Evolutionary conservation across 108 stramenopile species (phyloP).

Genomic region (Skeletonema grethae): DNA sequence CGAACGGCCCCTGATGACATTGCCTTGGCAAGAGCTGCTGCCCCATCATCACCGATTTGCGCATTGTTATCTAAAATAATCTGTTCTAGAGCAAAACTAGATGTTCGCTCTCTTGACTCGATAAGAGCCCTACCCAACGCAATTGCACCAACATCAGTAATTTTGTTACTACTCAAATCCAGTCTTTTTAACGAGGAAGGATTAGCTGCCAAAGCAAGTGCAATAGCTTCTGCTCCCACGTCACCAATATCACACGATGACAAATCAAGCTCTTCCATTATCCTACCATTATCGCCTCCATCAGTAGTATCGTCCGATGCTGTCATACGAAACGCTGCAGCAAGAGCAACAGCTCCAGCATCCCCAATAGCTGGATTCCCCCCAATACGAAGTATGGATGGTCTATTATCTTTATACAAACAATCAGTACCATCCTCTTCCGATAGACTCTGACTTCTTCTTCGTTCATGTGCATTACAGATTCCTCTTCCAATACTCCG

Average conservation of each 20-base stretch:
- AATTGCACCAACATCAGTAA: conserved; percentile 68
- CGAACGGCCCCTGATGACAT: conserved; percentile 50
- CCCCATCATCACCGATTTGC: conserved; percentile 61
- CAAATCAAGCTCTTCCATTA: conserved; percentile 71
- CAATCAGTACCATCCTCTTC: background rate
- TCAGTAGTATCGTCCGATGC: conserved; percentile 11
- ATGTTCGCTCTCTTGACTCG: conserved; percentile 5
- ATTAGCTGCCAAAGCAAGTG: conserved; percentile 62
- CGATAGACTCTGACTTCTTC: conserved; percentile 1
- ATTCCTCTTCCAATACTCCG: conserved; percentile 71
- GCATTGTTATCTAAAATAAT: conserved; percentile 75
- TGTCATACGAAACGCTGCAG: conserved; percentile 70
- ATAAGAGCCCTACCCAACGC: conserved; percentile 58
- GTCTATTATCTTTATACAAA: conserved; percentile 25
- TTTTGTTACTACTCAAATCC: conserved; percentile 78
- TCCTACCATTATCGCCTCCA: conserved; percentile 4
- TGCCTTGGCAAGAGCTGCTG: conserved; percentile 58
- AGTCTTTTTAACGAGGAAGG: conserved; percentile 58
- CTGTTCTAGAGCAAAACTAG: conserved; percentile 21
- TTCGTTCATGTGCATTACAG: conserved; percentile 37
- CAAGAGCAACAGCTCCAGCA: conserved; percentile 74
- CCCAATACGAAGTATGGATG: conserved; percentile 47
- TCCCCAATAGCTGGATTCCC: conserved; percentile 77
- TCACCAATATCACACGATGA: conserved; percentile 77
- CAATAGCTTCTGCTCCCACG: conserved; percentile 73